Base-by-base conservation (phyloP, 2,329 filamentous ascomycete species). In the Alternaria brassicae region DNA sequence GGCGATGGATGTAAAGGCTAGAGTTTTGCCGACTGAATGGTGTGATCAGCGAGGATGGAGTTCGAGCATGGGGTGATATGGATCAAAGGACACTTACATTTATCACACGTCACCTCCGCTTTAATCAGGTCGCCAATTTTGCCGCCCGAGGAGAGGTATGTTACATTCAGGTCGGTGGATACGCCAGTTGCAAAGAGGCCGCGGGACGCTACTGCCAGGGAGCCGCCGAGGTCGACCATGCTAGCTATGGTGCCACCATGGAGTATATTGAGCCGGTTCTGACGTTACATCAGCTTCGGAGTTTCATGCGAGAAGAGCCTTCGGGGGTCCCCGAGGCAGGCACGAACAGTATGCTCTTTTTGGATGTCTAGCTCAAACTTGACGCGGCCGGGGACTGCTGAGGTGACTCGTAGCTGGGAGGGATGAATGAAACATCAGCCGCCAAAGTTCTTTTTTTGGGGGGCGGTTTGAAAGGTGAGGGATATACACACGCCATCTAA, bases 231-330 rank as follows among this genome's bases (percentile, higher is more conserved):
- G 66, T 90, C 88, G 45, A 89, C 86, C 79, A 93, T 88, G 72
- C 88, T 91, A 3, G 91, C 91, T 27, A 94, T 88, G 0, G 91
- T 91, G 4, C 91, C 91, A 17, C 91, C 91, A 69, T 94, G 91
- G 27, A 93, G 84, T 34, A 89, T 93, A 53, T 88, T 85, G 0
- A 94, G 81, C 1, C 91, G 88, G 72, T 94, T 94, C 89, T 93
- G 37, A 1, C 4, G n/a, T 8, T 1, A 3, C 3, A 6, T 64
- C 6, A 66, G 56, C 51, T 25, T 27, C 12, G 17, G 34, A 13
- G 23, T 2, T 30, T n/a, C n/a, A 30, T 30, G 28, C 8, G 6
- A 10, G 7, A 30, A 30, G 28, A 30, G n/a, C n/a, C 28, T 34
- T 9, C 13, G 9, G 13, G 30, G 13, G 5, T 34, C 39, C n/a